Conservation (phyloP, 106 monocot species). For the Acorus gramineus region DNA sequence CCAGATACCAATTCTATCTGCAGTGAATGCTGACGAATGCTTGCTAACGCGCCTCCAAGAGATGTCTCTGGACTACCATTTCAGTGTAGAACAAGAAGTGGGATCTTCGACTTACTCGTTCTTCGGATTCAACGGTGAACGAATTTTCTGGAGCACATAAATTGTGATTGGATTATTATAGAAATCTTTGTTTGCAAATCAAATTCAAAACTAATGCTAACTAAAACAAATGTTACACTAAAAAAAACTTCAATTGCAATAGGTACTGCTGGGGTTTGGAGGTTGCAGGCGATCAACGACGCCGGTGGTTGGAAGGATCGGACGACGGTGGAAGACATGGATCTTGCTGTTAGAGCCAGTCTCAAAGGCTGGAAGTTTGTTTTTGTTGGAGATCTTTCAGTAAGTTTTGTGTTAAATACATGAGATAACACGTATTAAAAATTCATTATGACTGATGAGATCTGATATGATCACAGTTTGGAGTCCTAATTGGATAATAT, state of each 20-base stretch:
- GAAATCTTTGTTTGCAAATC: neutral
- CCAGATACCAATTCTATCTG: neutral
- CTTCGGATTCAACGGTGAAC: constrained; percentile 56
- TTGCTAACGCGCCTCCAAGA: constrained; percentile 58
- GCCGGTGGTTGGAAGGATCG: constrained; percentile 72
- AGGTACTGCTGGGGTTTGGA: constrained; percentile 73
- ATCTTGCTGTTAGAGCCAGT: constrained; percentile 53
- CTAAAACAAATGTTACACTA: neutral
- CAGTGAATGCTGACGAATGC: constrained; percentile 68
- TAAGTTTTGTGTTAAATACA: constrained; percentile 6
- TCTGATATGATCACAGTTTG: neutral
- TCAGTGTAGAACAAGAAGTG: constrained; percentile 67
- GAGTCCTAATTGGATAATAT: neutral
- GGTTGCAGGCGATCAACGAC: constrained; percentile 40
- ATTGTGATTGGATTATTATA: neutral
- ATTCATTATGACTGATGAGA: too few species aligned
- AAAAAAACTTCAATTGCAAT: neutral
- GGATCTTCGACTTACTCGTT: constrained; percentile 54
- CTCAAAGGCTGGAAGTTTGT: constrained; percentile 67
- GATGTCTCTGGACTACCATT: constrained; percentile 72
- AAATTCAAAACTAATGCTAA: neutral
- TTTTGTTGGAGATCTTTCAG: constrained; percentile 46
- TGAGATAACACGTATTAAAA: too few species aligned
- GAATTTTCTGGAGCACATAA: neutral
- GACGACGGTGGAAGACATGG: constrained; percentile 74